Conservation (phyloP, 2,329 filamentous ascomycete species). For the Orbilia brochopaga region DNA sequence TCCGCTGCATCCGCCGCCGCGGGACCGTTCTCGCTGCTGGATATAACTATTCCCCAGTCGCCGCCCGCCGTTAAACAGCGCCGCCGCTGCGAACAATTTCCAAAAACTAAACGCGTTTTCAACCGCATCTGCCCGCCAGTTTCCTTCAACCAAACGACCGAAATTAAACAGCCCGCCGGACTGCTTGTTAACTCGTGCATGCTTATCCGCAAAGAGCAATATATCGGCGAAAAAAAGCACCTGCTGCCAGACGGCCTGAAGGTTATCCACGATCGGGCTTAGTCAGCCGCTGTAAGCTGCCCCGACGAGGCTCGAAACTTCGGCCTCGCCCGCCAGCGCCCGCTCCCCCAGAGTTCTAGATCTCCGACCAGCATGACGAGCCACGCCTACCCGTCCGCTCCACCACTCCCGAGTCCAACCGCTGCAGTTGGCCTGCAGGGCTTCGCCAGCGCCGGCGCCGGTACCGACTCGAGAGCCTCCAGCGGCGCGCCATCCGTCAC, state of each 20-base stretch:
- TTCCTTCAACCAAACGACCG: constrained; percentile 39
- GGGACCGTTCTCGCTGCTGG: no score
- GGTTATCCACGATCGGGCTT: constrained; percentile 26
- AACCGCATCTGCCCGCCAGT: constrained; percentile 50
- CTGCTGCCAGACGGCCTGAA: constrained; percentile 23
- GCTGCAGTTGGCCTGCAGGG: constrained; percentile 46
- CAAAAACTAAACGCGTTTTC: constrained; percentile 36
- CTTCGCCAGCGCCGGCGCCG: constrained; percentile 39
- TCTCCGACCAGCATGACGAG: constrained; percentile 47
- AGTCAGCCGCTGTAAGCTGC: constrained; percentile 21
- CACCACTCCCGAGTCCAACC: constrained; percentile 51
- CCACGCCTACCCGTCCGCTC: constrained; percentile 50
- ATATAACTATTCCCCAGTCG: no score
- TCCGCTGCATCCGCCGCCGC: no score
- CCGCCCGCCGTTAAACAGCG: no score
- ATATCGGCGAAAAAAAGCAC: constrained; percentile 36
- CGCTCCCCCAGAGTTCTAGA: constrained; percentile 20
- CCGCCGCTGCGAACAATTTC: not conserved
- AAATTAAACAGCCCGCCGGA: constrained; percentile 21
- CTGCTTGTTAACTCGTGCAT: no score
- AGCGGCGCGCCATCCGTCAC: constrained; percentile 41
- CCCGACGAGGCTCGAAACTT: no score
- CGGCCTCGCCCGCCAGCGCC: no score
- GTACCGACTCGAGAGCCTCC: constrained; percentile 37
- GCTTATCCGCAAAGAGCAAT: constrained; percentile 37